A percentile compares a stretch with the other conserved stretches of the same genome.
phyloP scores from a whole-genome alignment of 2,329 filamentous ascomycete genomes.

The Fusarium heterosporum region DNA sequence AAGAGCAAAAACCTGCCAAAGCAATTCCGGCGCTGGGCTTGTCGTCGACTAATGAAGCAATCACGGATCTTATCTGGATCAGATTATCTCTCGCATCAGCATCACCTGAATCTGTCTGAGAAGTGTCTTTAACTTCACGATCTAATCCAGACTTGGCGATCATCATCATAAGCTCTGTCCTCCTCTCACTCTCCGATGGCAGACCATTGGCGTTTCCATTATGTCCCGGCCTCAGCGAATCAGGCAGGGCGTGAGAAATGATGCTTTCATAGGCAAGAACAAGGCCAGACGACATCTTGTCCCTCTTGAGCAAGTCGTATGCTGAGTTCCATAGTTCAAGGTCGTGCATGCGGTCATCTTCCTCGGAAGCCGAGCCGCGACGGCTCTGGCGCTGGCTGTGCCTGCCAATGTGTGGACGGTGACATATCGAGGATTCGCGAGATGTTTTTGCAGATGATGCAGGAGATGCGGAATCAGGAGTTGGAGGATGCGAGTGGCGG shows the following conservation, averaged over 20 bases:
- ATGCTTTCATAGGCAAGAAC: constrained; percentile 54
- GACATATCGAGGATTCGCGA: constrained; percentile 31
- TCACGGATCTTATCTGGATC: constrained; percentile 43
- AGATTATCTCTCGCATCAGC: constrained; percentile 48
- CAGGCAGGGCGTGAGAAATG: constrained; percentile 52
- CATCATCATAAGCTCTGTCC: constrained; percentile 47
- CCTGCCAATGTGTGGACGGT: constrained; percentile 23
- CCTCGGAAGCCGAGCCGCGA: constrained; percentile 21
- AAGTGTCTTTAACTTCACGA: constrained; percentile 43
- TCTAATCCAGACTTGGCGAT: constrained; percentile 49
- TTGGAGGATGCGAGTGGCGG: constrained; percentile 32
- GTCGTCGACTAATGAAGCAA: constrained; percentile 44
- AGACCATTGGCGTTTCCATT: constrained; percentile 43
- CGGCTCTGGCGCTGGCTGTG: constrained; percentile 29
- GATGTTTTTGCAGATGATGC: constrained; percentile 29
- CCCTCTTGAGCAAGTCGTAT: constrained; percentile 51
- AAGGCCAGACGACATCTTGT: constrained; percentile 47
- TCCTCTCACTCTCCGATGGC: constrained; percentile 42
- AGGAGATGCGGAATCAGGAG: constrained; percentile 19
- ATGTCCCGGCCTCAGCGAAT: constrained; percentile 48
- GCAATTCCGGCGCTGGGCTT: constrained; percentile 50
- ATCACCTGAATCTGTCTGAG: constrained; percentile 46
- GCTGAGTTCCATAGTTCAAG: constrained; percentile 52
- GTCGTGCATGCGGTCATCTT: constrained; percentile 38
- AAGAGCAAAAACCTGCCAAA: constrained; percentile 53